A percentile compares a stretch with the other conserved stretches of the same genome.
phyloP scores from a whole-genome alignment of 2,329 filamentous ascomycete genomes.

The Monosporascus sp. region DNA sequence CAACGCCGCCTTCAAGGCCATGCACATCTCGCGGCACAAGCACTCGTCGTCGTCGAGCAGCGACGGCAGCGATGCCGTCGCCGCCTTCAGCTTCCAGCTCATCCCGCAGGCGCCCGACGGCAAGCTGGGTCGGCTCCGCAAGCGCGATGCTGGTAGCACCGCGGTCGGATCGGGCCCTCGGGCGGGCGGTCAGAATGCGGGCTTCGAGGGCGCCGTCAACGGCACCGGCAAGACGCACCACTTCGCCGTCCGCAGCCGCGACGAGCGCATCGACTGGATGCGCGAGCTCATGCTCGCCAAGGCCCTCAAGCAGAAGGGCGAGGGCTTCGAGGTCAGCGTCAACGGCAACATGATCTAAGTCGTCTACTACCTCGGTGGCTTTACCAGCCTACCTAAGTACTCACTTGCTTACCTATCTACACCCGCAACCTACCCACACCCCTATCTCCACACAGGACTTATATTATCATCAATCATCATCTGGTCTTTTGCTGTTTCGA shows the following conservation, averaged over 20 bases:
- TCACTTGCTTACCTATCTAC: not conserved
- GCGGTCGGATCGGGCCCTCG: conserved; percentile 25
- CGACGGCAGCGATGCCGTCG: conserved; percentile 45
- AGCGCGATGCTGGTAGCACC: conserved; percentile 39
- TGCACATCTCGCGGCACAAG: conserved; percentile 50
- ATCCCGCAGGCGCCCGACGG: conserved; percentile 62
- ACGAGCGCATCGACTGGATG: conserved; percentile 98
- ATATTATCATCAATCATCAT: too few relatives aligned
- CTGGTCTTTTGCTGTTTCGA: too few relatives aligned
- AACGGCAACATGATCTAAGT: conserved; percentile 70
- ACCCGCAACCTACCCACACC: not conserved
- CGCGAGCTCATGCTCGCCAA: conserved; percentile 87
- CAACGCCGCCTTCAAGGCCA: conserved; percentile 78
- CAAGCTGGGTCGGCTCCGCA: conserved; percentile 42
- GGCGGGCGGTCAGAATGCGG: conserved; percentile 23
- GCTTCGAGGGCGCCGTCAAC: conserved; percentile 37
- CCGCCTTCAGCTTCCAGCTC: conserved; percentile 79
- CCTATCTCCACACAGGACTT: too few relatives aligned
- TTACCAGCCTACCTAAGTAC: not conserved
- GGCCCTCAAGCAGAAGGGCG: conserved; percentile 75
- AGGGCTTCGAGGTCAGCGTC: conserved; percentile 76
- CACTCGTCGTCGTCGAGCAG: conserved; percentile 26
- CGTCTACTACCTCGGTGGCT: too few relatives aligned
- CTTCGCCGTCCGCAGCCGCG: conserved; percentile 80
- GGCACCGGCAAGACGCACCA: conserved; percentile 81